A percentile compares a stretch with the other conserved stretches of the same genome.
Evolutionary conservation across 306 rosid species (phyloP).

Genomic region (Prunus davidiana): DNA sequence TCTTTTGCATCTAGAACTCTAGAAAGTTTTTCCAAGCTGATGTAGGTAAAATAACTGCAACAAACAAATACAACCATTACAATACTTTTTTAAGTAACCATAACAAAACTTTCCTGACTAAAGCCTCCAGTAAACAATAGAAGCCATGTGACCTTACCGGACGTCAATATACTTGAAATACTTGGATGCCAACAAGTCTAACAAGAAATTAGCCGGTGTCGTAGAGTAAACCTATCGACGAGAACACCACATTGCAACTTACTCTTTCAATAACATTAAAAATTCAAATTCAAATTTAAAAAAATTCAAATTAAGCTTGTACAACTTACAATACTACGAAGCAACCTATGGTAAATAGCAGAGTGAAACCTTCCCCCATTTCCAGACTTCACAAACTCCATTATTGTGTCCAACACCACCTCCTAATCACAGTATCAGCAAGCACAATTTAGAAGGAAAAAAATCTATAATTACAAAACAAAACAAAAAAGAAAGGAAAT

Average conservation of each 20-base stretch:
- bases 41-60: constrained; percentile 79
- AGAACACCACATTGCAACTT: background rate
- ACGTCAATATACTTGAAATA: constrained; percentile 75
- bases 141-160: constrained; percentile 51
- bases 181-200: constrained; percentile 65
- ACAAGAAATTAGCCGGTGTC: constrained; percentile 20
- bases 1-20: constrained; percentile 51
- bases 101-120: background rate
- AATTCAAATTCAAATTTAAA: no score
- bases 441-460: background rate
- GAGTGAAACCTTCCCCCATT: constrained; percentile 72
- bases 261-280: background rate
- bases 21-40: constrained; percentile 62
- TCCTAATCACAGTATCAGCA: constrained; percentile 35
- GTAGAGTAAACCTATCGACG: constrained; percentile 45
- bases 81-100: background rate
- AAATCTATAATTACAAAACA: background rate
- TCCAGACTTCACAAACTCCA: constrained; percentile 82
- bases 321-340: constrained; percentile 61
- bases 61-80: constrained; percentile 10
- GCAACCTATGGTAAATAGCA: constrained; percentile 63
- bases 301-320: background rate
- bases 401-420: constrained; percentile 67
- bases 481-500: background rate
- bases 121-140: background rate